phyloP scores from a whole-genome alignment of 2,329 filamentous ascomycete species.

The Monosporascus cannonballus region DNA sequence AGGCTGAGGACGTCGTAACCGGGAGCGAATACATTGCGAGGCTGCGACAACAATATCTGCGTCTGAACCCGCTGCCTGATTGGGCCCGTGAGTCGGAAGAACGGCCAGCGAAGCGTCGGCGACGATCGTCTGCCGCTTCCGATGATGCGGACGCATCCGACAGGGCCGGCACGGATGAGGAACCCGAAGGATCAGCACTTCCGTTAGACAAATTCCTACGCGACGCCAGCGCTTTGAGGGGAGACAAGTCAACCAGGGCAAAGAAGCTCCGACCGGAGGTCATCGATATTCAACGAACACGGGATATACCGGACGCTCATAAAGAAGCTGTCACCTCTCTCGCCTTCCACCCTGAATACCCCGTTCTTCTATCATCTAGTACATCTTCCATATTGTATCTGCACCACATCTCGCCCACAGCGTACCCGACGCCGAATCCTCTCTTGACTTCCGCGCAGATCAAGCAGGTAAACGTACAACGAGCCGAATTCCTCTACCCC shows the following conservation, averaged over 20 bases:
- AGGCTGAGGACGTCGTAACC: slow-evolving; percentile 78
- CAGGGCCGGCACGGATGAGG: slow-evolving; percentile 22
- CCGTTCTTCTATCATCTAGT: slow-evolving; percentile 84
- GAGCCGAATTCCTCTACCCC: slow-evolving; percentile 71
- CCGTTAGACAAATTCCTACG: slow-evolving; percentile 78
- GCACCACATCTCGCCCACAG: slow-evolving; percentile 77
- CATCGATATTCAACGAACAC: slow-evolving; percentile 81
- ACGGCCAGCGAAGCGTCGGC: slow-evolving; percentile 43
- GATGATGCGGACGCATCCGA: slow-evolving; percentile 25
- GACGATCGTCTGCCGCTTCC: slow-evolving; percentile 44
- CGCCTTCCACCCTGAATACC: slow-evolving; percentile 82
- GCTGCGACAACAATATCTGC: slow-evolving; percentile 69
- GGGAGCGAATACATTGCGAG: slow-evolving; percentile 80
- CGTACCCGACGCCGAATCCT: slow-evolving; percentile 74
- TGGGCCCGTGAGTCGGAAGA: slow-evolving; percentile 51
- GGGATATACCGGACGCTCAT: slow-evolving; percentile 76
- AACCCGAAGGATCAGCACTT: slow-evolving; percentile 58
- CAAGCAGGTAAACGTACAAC: slow-evolving; percentile 74
- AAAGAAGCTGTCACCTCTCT: slow-evolving; percentile 76
- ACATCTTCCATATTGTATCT: slow-evolving; percentile 79
- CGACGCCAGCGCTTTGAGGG: slow-evolving; percentile 62
- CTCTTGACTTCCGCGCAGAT: slow-evolving; percentile 86
- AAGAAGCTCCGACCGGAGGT: slow-evolving; percentile 78
- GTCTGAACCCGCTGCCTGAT: slow-evolving; percentile 52
- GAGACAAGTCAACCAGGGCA: slow-evolving; percentile 46